Percentiles rank a stretch among this genome's conserved stretches.
These are phyloP conservation scores for Leptosphaerulina australis DNA, from an alignment of 2,329 filamentous ascomycete genomes.

Conservation along the genomic window DNA sequence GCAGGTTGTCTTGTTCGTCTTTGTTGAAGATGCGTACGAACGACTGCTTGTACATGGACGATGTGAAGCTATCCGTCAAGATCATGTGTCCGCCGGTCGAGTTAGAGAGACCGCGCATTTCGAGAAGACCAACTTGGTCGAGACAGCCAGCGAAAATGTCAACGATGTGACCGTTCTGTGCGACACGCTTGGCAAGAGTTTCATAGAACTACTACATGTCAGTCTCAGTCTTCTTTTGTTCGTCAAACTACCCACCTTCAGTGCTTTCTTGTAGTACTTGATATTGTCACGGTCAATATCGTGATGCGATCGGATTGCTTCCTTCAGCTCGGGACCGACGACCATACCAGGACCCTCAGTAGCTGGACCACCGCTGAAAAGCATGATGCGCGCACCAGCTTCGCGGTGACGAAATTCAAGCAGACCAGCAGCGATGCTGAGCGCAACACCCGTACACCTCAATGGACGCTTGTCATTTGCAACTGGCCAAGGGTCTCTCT, in stretches of 20 bases:
- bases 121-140: conserved; percentile 93
- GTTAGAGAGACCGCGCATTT: conserved; percentile 98
- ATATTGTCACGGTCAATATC: conserved; percentile 99
- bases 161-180: conserved; percentile 95
- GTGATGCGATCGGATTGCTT: conserved; percentile 96
- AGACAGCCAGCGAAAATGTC: conserved; percentile 98
- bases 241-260: conserved; percentile 68
- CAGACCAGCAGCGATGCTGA: conserved; percentile 90
- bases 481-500: conserved; percentile 97
- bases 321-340: conserved; percentile 91
- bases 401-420: conserved; percentile 96
- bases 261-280: conserved; percentile 99
- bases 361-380: conserved; percentile 92
- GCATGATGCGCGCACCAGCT: conserved; percentile 92
- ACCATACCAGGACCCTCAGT: conserved; percentile 98
- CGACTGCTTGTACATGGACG: conserved; percentile 99
- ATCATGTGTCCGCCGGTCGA: conserved; percentile 98
- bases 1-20: conserved; percentile 88
- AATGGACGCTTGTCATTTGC: conserved; percentile 89
- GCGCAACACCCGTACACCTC: conserved; percentile 92
- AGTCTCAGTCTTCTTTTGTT: not conserved
- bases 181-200: conserved; percentile 86
- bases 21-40: conserved; percentile 98
- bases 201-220: conserved; percentile 77
- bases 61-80: conserved; percentile 95